Evolutionary conservation across 805 yeast genomes (phyloP), one percentile per base, ranked within the genome.

Genomic region (Starmerella khaoyaiensis): DNA sequence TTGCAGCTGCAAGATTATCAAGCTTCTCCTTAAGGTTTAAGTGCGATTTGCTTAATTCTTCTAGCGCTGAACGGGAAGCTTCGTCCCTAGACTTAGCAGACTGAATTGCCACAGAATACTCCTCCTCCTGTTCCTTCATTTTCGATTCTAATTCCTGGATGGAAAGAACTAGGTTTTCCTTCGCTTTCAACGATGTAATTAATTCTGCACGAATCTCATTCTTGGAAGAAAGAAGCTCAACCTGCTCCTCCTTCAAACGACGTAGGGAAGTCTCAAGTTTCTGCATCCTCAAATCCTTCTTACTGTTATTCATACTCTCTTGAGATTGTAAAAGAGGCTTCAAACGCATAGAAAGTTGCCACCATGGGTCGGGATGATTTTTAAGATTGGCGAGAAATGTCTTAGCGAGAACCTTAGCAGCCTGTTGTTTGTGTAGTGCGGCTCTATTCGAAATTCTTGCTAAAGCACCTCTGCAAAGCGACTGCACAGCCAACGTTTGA

Each of bases 321-420:
- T 44, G 40, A 4, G 76, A 80, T 42, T 64, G 72, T 11, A 84
- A 59, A 28, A 84, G 55, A 1, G 97, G 97, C 48, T 79, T 81
- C 48, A 87, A 61, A 37, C 71, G 70, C 16, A 73, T 63, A 42
- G 75, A 74, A 31, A 90, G 62, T 35, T 68, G 71, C 58, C 80
- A 79, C 98, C 98, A 90, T 15, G 79, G 79, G 52, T 74, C 75
- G 9, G 63, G 54, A 31, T 48, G 49, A 10, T 74, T 53, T 10
- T 62, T 58, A 40, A 68, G 65, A 41, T 76, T 72, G 0, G 65
- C 57, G 23, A 60, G 56, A 49, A 90, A 68, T 28, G 80, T 77
- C 37, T 65, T 64, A 36, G 77, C 72, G 28, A 90, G 59, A 1
- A 78, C 63, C 41, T 74, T 74, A 1, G 90, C 71, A 0, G 95